Evolutionary conservation across 371 early-diverging fungal genomes (phyloP).

Genomic region (Mycotypha africana): DNA sequence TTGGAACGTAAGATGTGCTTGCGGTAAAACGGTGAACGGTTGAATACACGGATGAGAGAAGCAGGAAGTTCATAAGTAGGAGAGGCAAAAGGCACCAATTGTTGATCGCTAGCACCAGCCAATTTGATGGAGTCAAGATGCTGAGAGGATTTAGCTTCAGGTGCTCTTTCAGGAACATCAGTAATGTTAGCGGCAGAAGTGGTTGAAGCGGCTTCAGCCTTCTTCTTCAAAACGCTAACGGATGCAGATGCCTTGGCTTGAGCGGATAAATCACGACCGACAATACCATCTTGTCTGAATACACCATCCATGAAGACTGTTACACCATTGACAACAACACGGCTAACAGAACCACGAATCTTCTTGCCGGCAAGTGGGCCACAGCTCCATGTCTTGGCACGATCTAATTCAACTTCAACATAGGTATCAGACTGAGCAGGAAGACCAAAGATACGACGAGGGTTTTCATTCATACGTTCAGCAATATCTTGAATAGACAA

Average conservation of each 20-base stretch:
- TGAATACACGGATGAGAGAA: slow-evolving; percentile 58
- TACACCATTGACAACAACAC: slow-evolving; percentile 81
- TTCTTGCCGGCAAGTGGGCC: slow-evolving; percentile 44
- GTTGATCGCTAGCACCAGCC: slow-evolving; percentile 33
- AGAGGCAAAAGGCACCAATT: slow-evolving; percentile 27
- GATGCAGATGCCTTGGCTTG: slow-evolving; percentile 43
- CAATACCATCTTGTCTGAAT: slow-evolving; percentile 31
- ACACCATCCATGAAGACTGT: slow-evolving; percentile 84
- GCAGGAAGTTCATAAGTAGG: slow-evolving; percentile 53
- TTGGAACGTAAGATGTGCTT: slow-evolving; percentile 86
- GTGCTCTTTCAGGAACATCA: neutral
- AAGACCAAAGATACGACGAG: slow-evolving; percentile 83
- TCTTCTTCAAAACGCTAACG: too few species aligned
- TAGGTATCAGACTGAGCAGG: slow-evolving; percentile 85
- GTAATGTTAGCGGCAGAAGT: neutral
- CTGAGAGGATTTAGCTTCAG: slow-evolving; percentile 12
- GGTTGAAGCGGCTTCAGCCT: slow-evolving; percentile 8
- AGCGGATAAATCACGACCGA: slow-evolving; percentile 52
- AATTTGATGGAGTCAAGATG: slow-evolving; percentile 20
- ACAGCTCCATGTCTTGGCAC: slow-evolving; percentile 37
- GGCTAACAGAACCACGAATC: slow-evolving; percentile 64
- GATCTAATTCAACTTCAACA: slow-evolving; percentile 79
- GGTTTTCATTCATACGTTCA: slow-evolving; percentile 74
- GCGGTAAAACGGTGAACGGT: slow-evolving; percentile 86
- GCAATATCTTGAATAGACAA: slow-evolving; percentile 78